Base-by-base conservation (phyloP, 805 yeast genomes). In the Starmerella bacillaris region DNA sequence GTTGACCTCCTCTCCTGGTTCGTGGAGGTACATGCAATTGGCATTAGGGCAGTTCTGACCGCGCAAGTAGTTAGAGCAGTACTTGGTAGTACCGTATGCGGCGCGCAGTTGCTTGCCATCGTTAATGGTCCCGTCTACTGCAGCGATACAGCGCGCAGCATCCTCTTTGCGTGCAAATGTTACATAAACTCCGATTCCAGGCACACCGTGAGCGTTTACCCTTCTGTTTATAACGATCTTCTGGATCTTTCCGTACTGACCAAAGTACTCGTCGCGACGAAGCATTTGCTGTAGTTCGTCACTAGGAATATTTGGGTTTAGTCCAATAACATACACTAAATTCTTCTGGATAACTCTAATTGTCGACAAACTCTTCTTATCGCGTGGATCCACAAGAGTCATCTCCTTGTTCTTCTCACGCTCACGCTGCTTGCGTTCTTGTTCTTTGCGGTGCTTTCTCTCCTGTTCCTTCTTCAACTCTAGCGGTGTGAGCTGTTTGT, bases 1-100 rank as follows among this genome's bases (percentile, higher is more conserved):
- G 50, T 89, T 98, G 2, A 96, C 96, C 56, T 89, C 98, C 62
- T 89, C 99, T 39, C 99, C 98, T 5, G 98, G 98, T 58, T 89
- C 98, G 56, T 89, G 99, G 50, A 89, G 65, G 51, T 89, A 89
- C 98, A 89, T 89, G 66, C 99, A 89, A 52, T 83, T 82, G 42
- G 96, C 96, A 58, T 89, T 89, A 40, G 94, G 98, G 60, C 99
- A 89, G 7, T 89, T 76, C 54, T 80, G 92, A 24, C 94, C 95
- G 47, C 95, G 68, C 44, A 89, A 61, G 53, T 89, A 89, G 3
- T 93, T 77, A n/a, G 94, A 80, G 56, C 99, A 89, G 61, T 89
- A 89, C 57, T 89, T 89, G 9, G 99, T 89, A 4, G 98, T 89
- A 53, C 99, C 99, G 56, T 84, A 92, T 0, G 96, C 95, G 12